Evolutionary conservation across 805 yeast species (phyloP).

Genomic region (Myxozyma kluyveri): DNA sequence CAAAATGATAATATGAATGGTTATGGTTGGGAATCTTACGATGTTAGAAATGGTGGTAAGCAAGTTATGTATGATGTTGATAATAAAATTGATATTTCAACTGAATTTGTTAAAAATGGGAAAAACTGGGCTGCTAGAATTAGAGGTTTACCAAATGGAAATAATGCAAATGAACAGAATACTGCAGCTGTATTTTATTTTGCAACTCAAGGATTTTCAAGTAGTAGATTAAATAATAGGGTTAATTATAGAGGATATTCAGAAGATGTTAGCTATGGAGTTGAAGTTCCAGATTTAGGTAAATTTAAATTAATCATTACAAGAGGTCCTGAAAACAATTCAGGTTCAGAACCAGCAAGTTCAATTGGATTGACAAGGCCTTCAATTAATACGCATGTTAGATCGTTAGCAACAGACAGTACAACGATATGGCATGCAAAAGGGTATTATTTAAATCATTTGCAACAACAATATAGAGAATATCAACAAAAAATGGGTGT

Average conservation of each 20-base stretch:
- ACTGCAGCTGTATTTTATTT: constrained; percentile 75
- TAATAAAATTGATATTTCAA: constrained; percentile 58
- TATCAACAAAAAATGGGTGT: constrained; percentile 31
- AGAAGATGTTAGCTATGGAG: constrained; percentile 47
- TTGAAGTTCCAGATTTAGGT: constrained; percentile 64
- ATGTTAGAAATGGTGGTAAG: constrained; percentile 82
- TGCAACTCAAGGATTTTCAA: constrained; percentile 56
- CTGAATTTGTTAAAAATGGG: constrained; percentile 70
- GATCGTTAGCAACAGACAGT: constrained; percentile 8
- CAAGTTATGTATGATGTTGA: constrained; percentile 70
- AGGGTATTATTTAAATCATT: constrained; percentile 66
- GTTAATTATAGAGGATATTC: constrained; percentile 11
- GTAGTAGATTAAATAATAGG: constrained; percentile 33
- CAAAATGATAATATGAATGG: constrained; percentile 65
- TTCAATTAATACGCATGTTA: constrained; percentile 10
- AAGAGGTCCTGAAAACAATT: constrained; percentile 51
- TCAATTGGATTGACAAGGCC: constrained; percentile 39
- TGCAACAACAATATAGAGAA: constrained; percentile 64
- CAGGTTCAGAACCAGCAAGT: constrained; percentile 50
- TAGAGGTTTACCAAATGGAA: constrained; percentile 58
- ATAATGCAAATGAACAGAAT: constrained; percentile 41
- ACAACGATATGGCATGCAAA: constrained; percentile 61
- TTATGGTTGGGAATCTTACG: constrained; percentile 85
- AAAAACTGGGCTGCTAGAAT: constrained; percentile 72
- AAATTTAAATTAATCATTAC: constrained; percentile 59